A percentile compares a stretch with the other conserved stretches of the same genome.
Conservation (phyloP, 108 stramenopile genomes). For the Parietichytrium sp. region DNA sequence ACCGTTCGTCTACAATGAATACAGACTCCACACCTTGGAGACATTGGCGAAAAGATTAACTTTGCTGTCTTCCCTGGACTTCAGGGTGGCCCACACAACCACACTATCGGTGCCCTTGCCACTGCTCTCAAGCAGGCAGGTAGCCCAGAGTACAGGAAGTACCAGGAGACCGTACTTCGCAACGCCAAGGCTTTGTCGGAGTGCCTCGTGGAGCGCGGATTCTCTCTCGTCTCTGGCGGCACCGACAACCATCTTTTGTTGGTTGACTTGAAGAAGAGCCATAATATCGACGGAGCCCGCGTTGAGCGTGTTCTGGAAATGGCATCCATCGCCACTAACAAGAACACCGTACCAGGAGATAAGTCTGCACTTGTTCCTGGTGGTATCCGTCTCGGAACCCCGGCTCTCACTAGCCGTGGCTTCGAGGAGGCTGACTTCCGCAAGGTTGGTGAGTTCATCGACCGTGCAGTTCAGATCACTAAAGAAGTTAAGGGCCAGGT, state of each 20-base stretch:
- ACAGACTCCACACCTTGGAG: slow-evolving; percentile 66
- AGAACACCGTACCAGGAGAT: slow-evolving; percentile 94
- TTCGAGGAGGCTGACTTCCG: slow-evolving; percentile 95
- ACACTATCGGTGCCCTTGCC: slow-evolving; percentile 95
- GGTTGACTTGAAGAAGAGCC: slow-evolving; percentile 89
- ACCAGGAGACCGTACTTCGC: slow-evolving; percentile 73
- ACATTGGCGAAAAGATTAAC: slow-evolving; percentile 92
- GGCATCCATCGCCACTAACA: slow-evolving; percentile 90
- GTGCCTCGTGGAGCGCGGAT: slow-evolving; percentile 76
- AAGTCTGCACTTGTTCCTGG: slow-evolving; percentile 89
- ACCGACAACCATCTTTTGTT: slow-evolving; percentile 99
- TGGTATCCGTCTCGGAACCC: slow-evolving; percentile 98
- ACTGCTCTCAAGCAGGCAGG: slow-evolving; percentile 91
- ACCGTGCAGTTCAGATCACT: slow-evolving; percentile 88
- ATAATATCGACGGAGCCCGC: slow-evolving; percentile 88
- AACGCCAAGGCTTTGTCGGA: slow-evolving; percentile 65
- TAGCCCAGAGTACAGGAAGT: slow-evolving; percentile 87
- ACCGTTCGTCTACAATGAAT: neutral
- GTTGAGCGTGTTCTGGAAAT: slow-evolving; percentile 94
- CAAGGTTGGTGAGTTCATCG: slow-evolving; percentile 90
- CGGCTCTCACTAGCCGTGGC: slow-evolving; percentile 94
- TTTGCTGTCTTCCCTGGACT: slow-evolving; percentile 97
- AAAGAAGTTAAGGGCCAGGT: slow-evolving; percentile 68
- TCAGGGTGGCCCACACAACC: slow-evolving; percentile 99
- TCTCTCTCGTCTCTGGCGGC: slow-evolving; percentile 93